These are phyloP conservation scores for Eutrema japonicum DNA, from an alignment of 345 rosid genomes.

Conservation along the genomic window DNA sequence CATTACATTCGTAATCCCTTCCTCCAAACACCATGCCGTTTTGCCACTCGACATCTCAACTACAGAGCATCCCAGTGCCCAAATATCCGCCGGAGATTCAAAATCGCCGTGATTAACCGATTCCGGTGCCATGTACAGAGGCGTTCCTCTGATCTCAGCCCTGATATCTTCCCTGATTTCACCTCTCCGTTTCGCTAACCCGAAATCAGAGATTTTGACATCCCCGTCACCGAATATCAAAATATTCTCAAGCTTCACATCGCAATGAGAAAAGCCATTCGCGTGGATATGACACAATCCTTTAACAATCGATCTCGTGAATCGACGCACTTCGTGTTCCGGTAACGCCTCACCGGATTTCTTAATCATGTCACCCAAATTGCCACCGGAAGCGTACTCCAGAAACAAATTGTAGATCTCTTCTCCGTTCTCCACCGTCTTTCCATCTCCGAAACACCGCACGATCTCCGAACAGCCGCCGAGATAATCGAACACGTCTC, in stretches of 20 bases:
- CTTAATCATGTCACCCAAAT: slow-evolving; percentile 48
- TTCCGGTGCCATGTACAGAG: slow-evolving; percentile 79
- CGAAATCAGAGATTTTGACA: slow-evolving; percentile 74
- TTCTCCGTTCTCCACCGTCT: slow-evolving; percentile 50
- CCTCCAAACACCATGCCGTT: slow-evolving; percentile 60
- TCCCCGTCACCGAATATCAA: slow-evolving; percentile 53
- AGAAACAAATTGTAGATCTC: slow-evolving; percentile 61
- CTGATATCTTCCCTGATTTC: background rate
- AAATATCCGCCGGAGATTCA: slow-evolving; percentile 68
- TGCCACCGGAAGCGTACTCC: slow-evolving; percentile 76
- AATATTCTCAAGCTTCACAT: slow-evolving; percentile 62
- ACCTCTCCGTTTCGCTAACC: slow-evolving; percentile 57
- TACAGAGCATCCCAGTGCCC: slow-evolving; percentile 83
- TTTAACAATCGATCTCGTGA: slow-evolving; percentile 58
- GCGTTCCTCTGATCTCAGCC: slow-evolving; percentile 67
- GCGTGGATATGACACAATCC: slow-evolving; percentile 63
- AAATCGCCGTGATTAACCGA: slow-evolving; percentile 57
- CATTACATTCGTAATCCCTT: slow-evolving; percentile 30
- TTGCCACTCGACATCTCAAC: slow-evolving; percentile 79
- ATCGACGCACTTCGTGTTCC: slow-evolving; percentile 55
- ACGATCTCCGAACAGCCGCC: slow-evolving; percentile 56
- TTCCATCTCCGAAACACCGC: slow-evolving; percentile 57
- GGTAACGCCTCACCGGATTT: slow-evolving; percentile 47
- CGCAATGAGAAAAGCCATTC: slow-evolving; percentile 67
- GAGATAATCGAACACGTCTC: slow-evolving; percentile 46